Evolutionary conservation across 345 rosid species (phyloP).

Genomic region (Cochlearia excelsa): DNA sequence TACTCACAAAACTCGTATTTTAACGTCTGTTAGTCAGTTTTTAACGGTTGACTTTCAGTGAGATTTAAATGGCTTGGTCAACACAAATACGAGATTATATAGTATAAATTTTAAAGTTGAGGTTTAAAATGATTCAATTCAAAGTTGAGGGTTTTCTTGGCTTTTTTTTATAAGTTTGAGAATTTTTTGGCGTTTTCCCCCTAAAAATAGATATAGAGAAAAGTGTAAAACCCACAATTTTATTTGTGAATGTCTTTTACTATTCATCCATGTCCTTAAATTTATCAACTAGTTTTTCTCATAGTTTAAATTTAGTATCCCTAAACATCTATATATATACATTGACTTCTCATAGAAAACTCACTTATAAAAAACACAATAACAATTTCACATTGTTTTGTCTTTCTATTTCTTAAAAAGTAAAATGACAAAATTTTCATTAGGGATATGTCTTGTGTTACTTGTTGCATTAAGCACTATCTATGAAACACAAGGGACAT

Average conservation of each 20-base stretch:
- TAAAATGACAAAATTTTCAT: constrained; percentile 20
- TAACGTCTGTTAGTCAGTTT: too few relatives aligned
- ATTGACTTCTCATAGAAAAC: background rate
- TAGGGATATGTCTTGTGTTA: constrained; percentile 10
- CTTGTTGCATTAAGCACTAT: constrained; percentile 16
- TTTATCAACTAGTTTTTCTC: background rate
- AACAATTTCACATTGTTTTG: background rate
- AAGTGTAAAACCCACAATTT: background rate
- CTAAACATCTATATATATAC: constrained; percentile 1
- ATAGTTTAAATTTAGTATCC: background rate
- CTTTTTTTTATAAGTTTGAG: too few relatives aligned
- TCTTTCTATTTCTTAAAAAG: background rate
- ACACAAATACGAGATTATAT: too few relatives aligned
- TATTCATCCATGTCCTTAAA: background rate
- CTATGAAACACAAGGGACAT: constrained; percentile 23
- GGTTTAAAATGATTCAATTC: too few relatives aligned
- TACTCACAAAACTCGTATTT: too few relatives aligned
- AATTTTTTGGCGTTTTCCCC: too few relatives aligned
- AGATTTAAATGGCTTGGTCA: too few relatives aligned
- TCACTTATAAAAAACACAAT: background rate
- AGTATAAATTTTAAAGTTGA: too few relatives aligned
- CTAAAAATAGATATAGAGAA: background rate
- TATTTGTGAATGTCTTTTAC: background rate
- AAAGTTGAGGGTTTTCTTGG: too few relatives aligned
- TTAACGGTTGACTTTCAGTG: too few relatives aligned